Conservation (phyloP, 495 filamentous ascomycete genomes). For the Barbatosphaeria neglecta region DNA sequence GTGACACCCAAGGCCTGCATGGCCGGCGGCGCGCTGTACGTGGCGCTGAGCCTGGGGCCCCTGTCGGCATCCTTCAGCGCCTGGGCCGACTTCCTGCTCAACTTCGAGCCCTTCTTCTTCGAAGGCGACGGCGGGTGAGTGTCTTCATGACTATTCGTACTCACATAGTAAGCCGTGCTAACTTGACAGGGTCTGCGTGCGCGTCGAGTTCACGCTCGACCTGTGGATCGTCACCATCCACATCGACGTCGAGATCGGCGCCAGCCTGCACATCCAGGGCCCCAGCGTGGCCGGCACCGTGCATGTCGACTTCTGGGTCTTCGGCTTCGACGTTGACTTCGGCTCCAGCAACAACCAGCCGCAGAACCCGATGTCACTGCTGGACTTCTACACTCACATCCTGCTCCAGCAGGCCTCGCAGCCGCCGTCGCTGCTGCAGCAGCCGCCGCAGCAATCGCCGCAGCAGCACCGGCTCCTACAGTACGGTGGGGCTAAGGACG, state of each 20-base stretch:
- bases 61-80: conserved; percentile 33
- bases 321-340: conserved; percentile 34
- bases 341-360: no score
- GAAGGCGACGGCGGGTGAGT: no score
- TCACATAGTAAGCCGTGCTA: no score
- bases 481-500: no score
- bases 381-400: no score
- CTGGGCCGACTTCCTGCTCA: conserved; percentile 36
- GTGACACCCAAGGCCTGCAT: conserved; percentile 41
- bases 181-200: no score
- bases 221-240: conserved; percentile 20
- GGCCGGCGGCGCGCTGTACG: conserved; percentile 30
- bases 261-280: conserved; percentile 24
- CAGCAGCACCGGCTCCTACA: no score
- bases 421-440: no score
- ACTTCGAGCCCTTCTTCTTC: conserved; percentile 39
- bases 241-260: conserved; percentile 24
- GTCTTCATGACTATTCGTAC: no score
- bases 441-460: no score
- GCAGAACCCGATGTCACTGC: no score
- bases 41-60: conserved; percentile 13
- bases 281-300: conserved; percentile 25
- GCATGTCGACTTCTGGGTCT: conserved; percentile 32
- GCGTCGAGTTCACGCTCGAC: conserved; percentile 25
- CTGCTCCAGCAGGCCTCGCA: no score